Base-by-base conservation (phyloP, 1,284 basidiomycete species). In the Cutaneotrichosporon arboriforme region DNA sequence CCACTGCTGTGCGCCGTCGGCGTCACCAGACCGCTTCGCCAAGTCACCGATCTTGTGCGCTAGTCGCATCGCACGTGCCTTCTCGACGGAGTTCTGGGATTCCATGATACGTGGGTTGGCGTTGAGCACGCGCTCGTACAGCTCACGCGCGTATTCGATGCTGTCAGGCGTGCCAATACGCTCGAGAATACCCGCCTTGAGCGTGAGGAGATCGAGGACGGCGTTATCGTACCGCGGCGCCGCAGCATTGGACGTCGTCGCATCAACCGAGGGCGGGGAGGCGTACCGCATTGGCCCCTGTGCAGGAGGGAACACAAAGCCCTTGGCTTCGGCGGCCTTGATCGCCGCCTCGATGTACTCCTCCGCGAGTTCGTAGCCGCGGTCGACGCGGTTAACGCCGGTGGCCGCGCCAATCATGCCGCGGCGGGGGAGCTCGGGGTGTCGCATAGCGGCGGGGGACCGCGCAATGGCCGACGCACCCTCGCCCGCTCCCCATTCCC, bases 131-230 rank as follows among this genome's bases (percentile, higher is more conserved):
- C 79, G 80, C 66, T 86, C 81, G 64, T 86, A 86, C 47, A 83
- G 76, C 3, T 79, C 74, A 53, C 81, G 80, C 8, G 87, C 81
- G 57, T 83, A 79, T 26, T 74, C 73, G n/a, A 86, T 70, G 4
- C 81, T 78, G 2, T 81, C 79, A 22, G 65, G 72, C 0, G 80
- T 79, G 9, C 83, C 85, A 64, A 89, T 81, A 14, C 83, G 80
- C 63, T 90, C 88, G 51, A 88, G 74, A 44, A 86, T 71, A 17
- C 76, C 76, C 0, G 84, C 87, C 62, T 84, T 84, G 35, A 83
- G 80, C 12, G 78, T 60, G 31, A 85, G 73, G 18, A 91, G 78
- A 47, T 84, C 82, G 36, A 79, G 60, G 0, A 84, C 69, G 1
- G 85, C 84, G 47, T 60, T 59, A 51, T 70, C 65, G 20, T 60